Percentiles rank a stretch among this genome's conserved stretches.
Conservation (phyloP, 345 rosid species). For the Gossypium turneri region DNA sequence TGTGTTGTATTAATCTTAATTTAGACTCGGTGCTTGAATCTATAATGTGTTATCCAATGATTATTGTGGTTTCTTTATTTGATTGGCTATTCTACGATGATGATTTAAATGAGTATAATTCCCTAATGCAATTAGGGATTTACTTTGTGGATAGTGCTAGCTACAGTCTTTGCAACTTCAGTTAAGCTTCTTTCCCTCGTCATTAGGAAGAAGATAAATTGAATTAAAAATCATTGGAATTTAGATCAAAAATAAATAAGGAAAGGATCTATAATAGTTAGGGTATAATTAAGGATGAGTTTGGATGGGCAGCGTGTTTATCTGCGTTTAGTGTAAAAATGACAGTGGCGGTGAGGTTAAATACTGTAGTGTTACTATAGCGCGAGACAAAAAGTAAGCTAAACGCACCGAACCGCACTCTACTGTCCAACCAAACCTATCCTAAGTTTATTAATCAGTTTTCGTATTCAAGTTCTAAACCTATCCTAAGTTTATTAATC, state of each 20-base stretch:
- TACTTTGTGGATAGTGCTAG: not conserved
- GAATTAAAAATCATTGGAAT: no score
- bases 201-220: no score
- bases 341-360: accelerated
- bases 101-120: not conserved
- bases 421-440: accelerated
- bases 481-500: no score
- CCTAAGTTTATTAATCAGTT: no score
- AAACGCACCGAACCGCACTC: accelerated
- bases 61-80: not conserved
- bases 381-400: no score
- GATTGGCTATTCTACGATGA: not conserved
- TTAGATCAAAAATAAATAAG: no score
- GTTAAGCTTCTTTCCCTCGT: no score
- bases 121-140: not conserved
- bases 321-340: accelerated
- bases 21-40: not conserved
- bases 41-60: not conserved
- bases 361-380: accelerated
- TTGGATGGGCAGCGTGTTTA: accelerated
- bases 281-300: no score
- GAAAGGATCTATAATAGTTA: no score
- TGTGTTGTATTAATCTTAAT: slow-evolving; percentile 3
- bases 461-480: no score
- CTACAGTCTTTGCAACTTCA: no score